Evolutionary conservation across 73 alveolate species (phyloP).

Genomic region (Stentor roeselii): DNA sequence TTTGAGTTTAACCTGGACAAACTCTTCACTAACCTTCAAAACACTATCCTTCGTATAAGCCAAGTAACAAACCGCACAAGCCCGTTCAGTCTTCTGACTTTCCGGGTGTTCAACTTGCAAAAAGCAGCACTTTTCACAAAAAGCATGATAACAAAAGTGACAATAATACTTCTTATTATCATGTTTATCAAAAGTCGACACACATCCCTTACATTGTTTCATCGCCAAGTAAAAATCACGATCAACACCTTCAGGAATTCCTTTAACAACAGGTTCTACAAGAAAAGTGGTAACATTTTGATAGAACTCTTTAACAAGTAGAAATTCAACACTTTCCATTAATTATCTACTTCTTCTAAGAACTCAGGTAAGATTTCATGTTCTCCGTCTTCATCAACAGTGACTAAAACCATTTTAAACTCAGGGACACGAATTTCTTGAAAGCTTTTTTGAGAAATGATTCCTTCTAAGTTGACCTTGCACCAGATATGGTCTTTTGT

Average conservation of each 20-base stretch:
- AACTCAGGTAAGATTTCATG: no score
- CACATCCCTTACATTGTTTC: not conserved
- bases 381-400: no score
- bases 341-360: no score
- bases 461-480: no score
- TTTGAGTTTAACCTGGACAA: not conserved
- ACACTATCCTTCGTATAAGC: not conserved
- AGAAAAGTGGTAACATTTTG: not conserved
- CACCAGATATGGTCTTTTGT: no score
- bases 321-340: not conserved
- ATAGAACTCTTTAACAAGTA: not conserved
- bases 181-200: not conserved
- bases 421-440: no score
- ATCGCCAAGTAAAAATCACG: not conserved
- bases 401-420: no score
- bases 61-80: not conserved
- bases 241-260: not conserved
- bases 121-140: not conserved
- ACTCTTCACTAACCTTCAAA: not conserved
- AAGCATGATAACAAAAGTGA: slow-evolving; percentile 6
- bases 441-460: no score
- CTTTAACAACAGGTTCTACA: not conserved
- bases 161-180: not conserved
- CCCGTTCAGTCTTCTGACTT: not conserved
- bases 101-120: not conserved